Conservation (phyloP, 768 basidiomycete species). For the Tricholoma flavovirens region DNA sequence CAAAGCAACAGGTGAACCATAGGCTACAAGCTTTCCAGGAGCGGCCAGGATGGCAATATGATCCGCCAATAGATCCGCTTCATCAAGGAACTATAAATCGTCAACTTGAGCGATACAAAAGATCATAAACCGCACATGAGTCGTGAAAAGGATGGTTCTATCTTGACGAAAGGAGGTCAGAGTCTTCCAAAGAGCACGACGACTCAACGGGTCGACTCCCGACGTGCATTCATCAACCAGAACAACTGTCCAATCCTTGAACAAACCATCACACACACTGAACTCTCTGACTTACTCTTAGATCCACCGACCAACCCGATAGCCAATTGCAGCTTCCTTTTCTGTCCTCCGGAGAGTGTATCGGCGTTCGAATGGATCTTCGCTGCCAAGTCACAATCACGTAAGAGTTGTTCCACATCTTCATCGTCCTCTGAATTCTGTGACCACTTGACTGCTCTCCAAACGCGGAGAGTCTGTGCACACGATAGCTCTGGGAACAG, state of each 20-base stretch:
- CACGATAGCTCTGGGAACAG: constrained; percentile 73
- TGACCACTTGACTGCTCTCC: constrained; percentile 69
- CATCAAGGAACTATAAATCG: constrained; percentile 56
- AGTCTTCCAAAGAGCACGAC: constrained; percentile 73
- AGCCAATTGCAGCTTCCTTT: constrained; percentile 76
- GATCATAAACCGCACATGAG: constrained; percentile 48
- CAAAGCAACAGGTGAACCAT: constrained; percentile 68
- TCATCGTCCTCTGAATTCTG: constrained; percentile 38
- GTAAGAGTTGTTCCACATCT: constrained; percentile 57
- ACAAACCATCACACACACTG: not conserved
- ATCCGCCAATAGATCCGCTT: constrained; percentile 75
- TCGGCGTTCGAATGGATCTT: constrained; percentile 60
- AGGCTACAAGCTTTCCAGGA: constrained; percentile 69
- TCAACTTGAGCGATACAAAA: not conserved
- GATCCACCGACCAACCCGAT: constrained; percentile 76
- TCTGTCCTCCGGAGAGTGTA: constrained; percentile 75
- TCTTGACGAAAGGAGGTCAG: constrained; percentile 62
- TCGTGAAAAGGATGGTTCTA: constrained; percentile 70
- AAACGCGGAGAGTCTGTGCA: constrained; percentile 65
- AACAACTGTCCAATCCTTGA: constrained; percentile 31
- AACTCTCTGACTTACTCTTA: constrained; percentile 39
- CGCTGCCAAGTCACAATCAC: constrained; percentile 66
- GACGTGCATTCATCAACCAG: constrained; percentile 72
- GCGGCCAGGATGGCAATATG: constrained; percentile 69
- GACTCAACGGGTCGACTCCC: constrained; percentile 76